A percentile compares a stretch with the other conserved stretches of the same genome.
phyloP scores from a whole-genome alignment of 2,329 filamentous ascomycete species.

The Orbilia ellipsospora region DNA sequence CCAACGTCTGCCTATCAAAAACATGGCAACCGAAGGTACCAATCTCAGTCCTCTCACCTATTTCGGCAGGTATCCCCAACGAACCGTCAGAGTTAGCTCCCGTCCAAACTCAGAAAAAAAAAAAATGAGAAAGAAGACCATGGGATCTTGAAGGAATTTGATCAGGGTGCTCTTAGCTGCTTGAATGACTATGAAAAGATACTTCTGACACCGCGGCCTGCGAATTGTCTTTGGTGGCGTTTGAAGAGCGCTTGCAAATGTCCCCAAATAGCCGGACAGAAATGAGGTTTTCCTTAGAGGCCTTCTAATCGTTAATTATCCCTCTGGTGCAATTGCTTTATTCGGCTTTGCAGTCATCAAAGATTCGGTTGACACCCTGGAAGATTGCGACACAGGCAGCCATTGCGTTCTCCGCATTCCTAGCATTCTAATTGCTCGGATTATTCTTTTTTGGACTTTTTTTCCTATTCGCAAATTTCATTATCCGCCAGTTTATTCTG shows the following conservation, averaged over 20 bases:
- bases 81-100: not conserved
- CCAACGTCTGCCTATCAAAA: conserved; percentile 35
- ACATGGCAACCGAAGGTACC: conserved; percentile 44
- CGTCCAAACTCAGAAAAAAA: not conserved
- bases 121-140: conserved; percentile 10
- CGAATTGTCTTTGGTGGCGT: conserved; percentile 43
- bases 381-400: conserved; percentile 24
- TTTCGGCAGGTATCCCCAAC: conserved; percentile 46
- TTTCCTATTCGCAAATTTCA: too few species aligned
- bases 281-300: conserved; percentile 27
- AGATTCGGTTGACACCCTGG: not conserved
- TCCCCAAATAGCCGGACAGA: conserved; percentile 46
- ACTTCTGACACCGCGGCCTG: conserved; percentile 48
- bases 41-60: conserved; percentile 51
- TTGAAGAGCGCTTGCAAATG: conserved; percentile 33
- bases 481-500: too few species aligned
- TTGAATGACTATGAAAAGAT: conserved; percentile 48
- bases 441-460: too few species aligned
- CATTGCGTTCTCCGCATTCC: too few species aligned
- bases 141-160: conserved; percentile 22
- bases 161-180: conserved; percentile 23
- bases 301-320: conserved; percentile 40
- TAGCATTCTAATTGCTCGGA: too few species aligned
- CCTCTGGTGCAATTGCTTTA: conserved; percentile 41
- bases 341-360: conserved; percentile 44